Conservation (phyloP, 2,329 filamentous ascomycete genomes). For the Colletotrichum magnum region DNA sequence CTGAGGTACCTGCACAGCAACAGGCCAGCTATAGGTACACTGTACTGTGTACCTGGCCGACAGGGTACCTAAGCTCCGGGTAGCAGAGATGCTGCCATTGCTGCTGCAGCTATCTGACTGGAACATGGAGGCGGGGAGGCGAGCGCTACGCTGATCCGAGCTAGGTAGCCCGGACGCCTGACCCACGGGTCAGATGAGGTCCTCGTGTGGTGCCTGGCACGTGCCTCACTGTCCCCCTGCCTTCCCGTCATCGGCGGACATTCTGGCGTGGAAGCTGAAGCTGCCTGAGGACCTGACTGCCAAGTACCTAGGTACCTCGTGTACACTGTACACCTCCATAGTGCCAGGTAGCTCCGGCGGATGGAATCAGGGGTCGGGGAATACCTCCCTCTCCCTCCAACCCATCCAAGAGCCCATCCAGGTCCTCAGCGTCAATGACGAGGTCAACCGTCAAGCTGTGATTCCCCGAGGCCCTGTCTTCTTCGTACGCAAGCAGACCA, state of each 20-base stretch:
- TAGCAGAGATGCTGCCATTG: not conserved
- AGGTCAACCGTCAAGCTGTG: slow-evolving; percentile 4
- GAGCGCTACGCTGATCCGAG: slow-evolving; percentile 39
- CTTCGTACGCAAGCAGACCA: not conserved
- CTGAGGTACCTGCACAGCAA: slow-evolving; percentile 8
- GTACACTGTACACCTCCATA: not conserved
- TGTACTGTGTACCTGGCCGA: not conserved
- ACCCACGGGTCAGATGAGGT: slow-evolving; percentile 39
- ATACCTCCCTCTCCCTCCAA: too few relatives aligned
- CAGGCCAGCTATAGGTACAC: slow-evolving; percentile 9
- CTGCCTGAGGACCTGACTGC: slow-evolving; percentile 19
- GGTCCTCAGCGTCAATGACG: slow-evolving; percentile 3
- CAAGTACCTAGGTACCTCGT: not conserved
- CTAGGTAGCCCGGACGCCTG: slow-evolving; percentile 33
- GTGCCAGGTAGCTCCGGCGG: not conserved
- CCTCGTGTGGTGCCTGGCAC: slow-evolving; percentile 38
- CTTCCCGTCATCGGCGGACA: slow-evolving; percentile 34
- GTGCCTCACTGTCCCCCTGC: slow-evolving; percentile 33
- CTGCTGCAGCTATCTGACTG: slow-evolving; percentile 27
- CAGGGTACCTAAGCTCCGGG: slow-evolving; percentile 11
- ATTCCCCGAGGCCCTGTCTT: not conserved
- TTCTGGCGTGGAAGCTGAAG: slow-evolving; percentile 26
- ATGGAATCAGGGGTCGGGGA: slow-evolving; percentile 14
- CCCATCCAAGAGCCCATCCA: slow-evolving; percentile 13
- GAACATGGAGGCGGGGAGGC: slow-evolving; percentile 39